Conservation (phyloP, 2,329 filamentous ascomycete species). For the Atkinsonella hypoxylon region DNA sequence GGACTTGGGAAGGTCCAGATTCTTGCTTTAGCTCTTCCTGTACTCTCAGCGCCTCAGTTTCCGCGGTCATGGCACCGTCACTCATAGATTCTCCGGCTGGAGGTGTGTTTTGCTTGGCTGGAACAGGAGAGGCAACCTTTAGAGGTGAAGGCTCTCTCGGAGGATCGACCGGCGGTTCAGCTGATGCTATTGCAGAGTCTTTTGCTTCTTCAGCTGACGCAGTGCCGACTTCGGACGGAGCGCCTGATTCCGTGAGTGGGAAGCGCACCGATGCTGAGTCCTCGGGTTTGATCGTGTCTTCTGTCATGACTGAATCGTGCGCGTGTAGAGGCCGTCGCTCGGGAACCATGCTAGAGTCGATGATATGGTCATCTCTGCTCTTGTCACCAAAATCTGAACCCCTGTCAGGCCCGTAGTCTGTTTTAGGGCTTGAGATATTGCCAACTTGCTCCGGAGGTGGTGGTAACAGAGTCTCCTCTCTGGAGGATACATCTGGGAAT, state of each 20-base stretch:
- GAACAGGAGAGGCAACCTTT: conserved; percentile 12
- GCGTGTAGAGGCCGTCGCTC: conserved; percentile 16
- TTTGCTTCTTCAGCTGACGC: conserved; percentile 13
- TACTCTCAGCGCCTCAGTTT: not conserved
- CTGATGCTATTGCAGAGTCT: conserved; percentile 5
- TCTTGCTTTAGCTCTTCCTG: not conserved
- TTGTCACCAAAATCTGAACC: conserved; percentile 15
- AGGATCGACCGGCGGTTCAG: conserved; percentile 2
- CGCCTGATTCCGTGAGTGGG: conserved; percentile 17
- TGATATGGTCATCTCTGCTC: conserved; percentile 13
- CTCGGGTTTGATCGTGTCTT: conserved; percentile 26
- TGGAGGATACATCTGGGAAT: not conserved
- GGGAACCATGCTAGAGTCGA: conserved; percentile 10
- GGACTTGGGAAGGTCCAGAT: not conserved
- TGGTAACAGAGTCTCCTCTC: conserved; percentile 17
- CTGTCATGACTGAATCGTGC: conserved; percentile 23
- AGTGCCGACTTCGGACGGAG: conserved; percentile 16
- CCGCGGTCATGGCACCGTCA: not conserved
- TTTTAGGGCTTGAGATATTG: conserved; percentile 25
- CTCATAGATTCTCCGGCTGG: not conserved
- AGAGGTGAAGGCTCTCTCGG: conserved; percentile 2
- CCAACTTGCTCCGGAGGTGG: conserved; percentile 28
- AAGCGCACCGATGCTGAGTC: conserved; percentile 24
- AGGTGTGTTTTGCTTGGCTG: not conserved
- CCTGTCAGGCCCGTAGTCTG: conserved; percentile 15